A percentile compares a stretch with the other conserved stretches of the same genome.
Evolutionary conservation across 2,329 filamentous ascomycete genomes (phyloP).

Genomic region (Pseudogymnoascus sp.): DNA sequence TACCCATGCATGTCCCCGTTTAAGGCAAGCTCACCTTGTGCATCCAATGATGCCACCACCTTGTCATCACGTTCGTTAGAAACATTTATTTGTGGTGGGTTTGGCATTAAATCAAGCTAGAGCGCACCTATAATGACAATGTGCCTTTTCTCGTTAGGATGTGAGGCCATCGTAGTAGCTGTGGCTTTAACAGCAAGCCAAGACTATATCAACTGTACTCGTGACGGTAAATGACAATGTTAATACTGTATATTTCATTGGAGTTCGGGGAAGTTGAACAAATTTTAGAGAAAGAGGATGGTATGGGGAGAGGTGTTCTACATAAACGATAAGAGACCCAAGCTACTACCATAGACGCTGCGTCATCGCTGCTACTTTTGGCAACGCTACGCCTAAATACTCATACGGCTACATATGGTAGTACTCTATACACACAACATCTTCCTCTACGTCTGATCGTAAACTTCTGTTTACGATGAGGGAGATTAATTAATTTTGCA

Average conservation of each 20-base stretch:
- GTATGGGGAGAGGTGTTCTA: not conserved
- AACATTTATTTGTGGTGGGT: not conserved
- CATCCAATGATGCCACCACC: slow-evolving; percentile 83
- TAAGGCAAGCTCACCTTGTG: slow-evolving; percentile 28
- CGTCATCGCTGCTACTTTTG: not conserved
- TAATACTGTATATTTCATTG: not conserved
- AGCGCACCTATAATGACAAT: slow-evolving; percentile 28
- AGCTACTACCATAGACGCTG: not conserved
- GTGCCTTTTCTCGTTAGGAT: slow-evolving; percentile 16
- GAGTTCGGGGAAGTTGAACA: not conserved
- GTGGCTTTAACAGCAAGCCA: not conserved
- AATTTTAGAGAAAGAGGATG: not conserved
- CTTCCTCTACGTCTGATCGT: too few species aligned
- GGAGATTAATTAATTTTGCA: too few species aligned
- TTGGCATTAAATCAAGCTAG: not conserved
- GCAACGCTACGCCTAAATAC: not conserved
- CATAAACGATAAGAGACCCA: not conserved
- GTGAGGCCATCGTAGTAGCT: not conserved
- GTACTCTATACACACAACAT: too few species aligned
- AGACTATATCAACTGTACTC: not conserved
- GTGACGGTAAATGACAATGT: not conserved
- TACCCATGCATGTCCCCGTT: not conserved
- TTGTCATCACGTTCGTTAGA: slow-evolving; percentile 8
- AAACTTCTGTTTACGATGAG: too few species aligned
- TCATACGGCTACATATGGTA: too few species aligned